A percentile compares a stretch with the other conserved stretches of the same genome.
These are phyloP conservation scores for Chlamydomonas schloesseri DNA, from an alignment of 139 green algal genomes.

Conservation along the genomic window DNA sequence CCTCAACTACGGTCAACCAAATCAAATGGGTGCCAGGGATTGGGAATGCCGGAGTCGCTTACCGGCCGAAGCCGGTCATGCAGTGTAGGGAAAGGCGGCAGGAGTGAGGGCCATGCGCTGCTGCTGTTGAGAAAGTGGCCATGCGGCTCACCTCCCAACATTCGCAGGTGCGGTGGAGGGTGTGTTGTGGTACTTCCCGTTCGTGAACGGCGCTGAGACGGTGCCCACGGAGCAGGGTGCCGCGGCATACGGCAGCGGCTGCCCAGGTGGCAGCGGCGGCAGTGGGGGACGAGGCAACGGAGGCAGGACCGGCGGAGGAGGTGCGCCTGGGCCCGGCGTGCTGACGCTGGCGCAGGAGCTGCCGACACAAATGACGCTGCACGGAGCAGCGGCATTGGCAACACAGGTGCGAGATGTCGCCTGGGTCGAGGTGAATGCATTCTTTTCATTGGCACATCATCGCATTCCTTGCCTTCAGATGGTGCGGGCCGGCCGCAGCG, in stretches of 20 bases:
- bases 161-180: conserved; percentile 74
- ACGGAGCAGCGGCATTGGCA: conserved; percentile 18
- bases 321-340: background rate
- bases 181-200: conserved; percentile 87
- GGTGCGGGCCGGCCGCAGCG: background rate
- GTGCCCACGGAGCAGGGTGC: conserved; percentile 61
- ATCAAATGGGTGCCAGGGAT: too few relatives aligned
- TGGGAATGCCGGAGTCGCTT: too few relatives aligned
- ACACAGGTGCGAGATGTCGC: conserved; percentile 25
- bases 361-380: conserved; percentile 18
- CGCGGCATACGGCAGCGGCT: background rate
- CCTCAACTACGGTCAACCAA: too few relatives aligned
- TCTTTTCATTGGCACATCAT: too few relatives aligned
- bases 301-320: too few relatives aligned
- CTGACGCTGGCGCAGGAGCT: conserved; percentile 29
- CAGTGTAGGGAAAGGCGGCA: too few relatives aligned
- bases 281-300: too few relatives aligned
- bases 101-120: too few relatives aligned
- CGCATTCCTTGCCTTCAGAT: conserved; percentile 7
- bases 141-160: too few relatives aligned
- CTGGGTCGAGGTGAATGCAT: too few relatives aligned
- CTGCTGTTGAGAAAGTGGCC: too few relatives aligned
- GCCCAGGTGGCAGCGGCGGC: background rate
- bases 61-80: too few relatives aligned
- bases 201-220: conserved; percentile 72